Evolutionary conservation across 805 yeast genomes (phyloP).

Genomic region (Teunomyces panamensis): DNA sequence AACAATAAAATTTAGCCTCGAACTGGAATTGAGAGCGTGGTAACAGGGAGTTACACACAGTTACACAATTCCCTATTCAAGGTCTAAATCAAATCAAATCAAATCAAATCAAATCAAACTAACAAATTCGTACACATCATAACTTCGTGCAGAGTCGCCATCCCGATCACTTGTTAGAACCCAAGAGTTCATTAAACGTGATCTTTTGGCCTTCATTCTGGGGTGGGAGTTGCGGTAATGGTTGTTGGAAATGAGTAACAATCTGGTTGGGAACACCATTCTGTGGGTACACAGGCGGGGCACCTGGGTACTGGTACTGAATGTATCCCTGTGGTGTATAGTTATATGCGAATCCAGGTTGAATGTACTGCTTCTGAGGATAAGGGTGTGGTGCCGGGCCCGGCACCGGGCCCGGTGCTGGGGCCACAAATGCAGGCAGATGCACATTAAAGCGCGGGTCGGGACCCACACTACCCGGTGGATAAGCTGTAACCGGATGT

Average conservation of each 20-base stretch:
- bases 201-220: constrained; percentile 32
- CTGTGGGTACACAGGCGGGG: constrained; percentile 9
- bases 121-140: constrained; percentile 3
- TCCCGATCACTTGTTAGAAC: constrained; percentile 19
- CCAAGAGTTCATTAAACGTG: constrained; percentile 38
- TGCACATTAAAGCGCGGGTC: constrained; percentile 4
- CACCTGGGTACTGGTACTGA: constrained; percentile 24
- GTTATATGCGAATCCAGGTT: constrained; percentile 31
- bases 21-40: background rate
- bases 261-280: constrained; percentile 6
- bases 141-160: background rate
- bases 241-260: constrained; percentile 8
- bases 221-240: constrained; percentile 8
- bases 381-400: background rate
- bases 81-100: background rate
- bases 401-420: background rate
- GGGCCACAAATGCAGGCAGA: background rate
- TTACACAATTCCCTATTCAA: background rate
- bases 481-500: constrained; percentile 36
- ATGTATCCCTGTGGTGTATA: constrained; percentile 31
- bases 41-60: background rate
- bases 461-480: constrained; percentile 14
- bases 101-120: constrained; percentile 5
- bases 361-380: constrained; percentile 14
- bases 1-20: background rate